Conservation (phyloP, 1,284 basidiomycete genomes). For the Ustilago xerochloae region DNA sequence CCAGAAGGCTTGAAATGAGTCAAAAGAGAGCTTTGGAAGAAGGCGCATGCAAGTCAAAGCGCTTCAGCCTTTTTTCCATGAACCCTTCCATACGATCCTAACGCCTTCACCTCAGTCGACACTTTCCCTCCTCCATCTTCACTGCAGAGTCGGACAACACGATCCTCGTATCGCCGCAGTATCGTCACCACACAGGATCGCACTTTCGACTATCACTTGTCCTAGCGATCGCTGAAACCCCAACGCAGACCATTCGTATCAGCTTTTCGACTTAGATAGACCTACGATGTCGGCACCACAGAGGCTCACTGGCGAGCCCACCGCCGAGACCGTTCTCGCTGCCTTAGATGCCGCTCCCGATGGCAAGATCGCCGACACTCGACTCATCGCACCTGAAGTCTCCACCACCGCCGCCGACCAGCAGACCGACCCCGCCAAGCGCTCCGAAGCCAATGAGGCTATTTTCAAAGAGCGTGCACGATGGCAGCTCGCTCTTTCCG, state of each 20-base stretch:
- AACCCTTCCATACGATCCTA: no score
- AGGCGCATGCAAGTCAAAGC: slow-evolving; percentile 2
- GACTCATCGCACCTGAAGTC: slow-evolving; percentile 47
- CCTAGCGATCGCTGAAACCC: background rate
- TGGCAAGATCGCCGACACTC: slow-evolving; percentile 57
- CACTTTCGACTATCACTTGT: no score
- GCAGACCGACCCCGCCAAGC: slow-evolving; percentile 47
- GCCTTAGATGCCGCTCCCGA: slow-evolving; percentile 46
- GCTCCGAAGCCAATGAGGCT: slow-evolving; percentile 53
- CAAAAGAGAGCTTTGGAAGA: slow-evolving; percentile 11
- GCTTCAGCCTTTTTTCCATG: background rate
- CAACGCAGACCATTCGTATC: background rate
- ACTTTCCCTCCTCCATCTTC: no score
- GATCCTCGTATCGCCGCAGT: no score
- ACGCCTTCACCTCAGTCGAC: no score
- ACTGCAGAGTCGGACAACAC: no score
- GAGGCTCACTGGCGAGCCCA: slow-evolving; percentile 38
- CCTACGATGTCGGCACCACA: slow-evolving; percentile 36
- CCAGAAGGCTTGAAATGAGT: slow-evolving; percentile 16
- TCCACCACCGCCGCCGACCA: slow-evolving; percentile 28
- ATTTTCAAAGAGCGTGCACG: slow-evolving; percentile 59
- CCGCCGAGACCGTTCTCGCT: slow-evolving; percentile 57
- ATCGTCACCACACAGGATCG: background rate
- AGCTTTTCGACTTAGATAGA: background rate
- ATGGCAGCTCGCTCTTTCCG: slow-evolving; percentile 65